Conservation (phyloP, 495 filamentous ascomycete species). For the Penicillium tannophilum region DNA sequence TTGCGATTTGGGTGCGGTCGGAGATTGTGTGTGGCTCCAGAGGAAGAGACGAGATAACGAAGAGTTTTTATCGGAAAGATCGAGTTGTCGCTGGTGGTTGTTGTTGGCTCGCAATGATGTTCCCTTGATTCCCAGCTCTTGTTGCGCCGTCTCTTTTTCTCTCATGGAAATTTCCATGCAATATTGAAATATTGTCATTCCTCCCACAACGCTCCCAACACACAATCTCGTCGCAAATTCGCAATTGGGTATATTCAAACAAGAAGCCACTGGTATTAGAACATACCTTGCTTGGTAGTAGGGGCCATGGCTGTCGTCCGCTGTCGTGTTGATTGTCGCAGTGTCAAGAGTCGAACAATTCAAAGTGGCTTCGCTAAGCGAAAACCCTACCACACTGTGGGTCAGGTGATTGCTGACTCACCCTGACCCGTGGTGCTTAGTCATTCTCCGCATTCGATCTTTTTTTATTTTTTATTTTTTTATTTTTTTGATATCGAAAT, state of each 20-base stretch:
- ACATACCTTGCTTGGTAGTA: constrained; percentile 75
- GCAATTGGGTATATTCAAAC: constrained; percentile 17
- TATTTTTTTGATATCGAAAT: not conserved
- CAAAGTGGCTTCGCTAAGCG: constrained; percentile 49
- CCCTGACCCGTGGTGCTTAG: constrained; percentile 20
- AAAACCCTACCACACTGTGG: constrained; percentile 53
- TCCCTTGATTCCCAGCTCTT: constrained; percentile 6
- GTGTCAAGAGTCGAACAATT: constrained; percentile 47
- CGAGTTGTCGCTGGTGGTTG: not conserved
- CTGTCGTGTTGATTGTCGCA: constrained; percentile 54
- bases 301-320: constrained; percentile 71
- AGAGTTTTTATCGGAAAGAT: not conserved
- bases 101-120: not conserved
- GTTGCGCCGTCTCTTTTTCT: constrained; percentile 8
- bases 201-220: constrained; percentile 11
- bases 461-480: constrained; percentile 9
- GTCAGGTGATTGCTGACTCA: constrained; percentile 44
- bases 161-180: constrained; percentile 15
- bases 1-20: constrained; percentile 16
- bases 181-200: constrained; percentile 9
- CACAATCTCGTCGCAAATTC: constrained; percentile 34
- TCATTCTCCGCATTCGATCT: constrained; percentile 17
- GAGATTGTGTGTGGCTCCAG: constrained; percentile 7
- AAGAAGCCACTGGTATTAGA: not conserved
- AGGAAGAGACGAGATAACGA: constrained; percentile 2